Evolutionary conservation across 768 basidiomycete species (phyloP), one percentile per base, ranked within the genome.

Genomic region (Mycena metata): DNA sequence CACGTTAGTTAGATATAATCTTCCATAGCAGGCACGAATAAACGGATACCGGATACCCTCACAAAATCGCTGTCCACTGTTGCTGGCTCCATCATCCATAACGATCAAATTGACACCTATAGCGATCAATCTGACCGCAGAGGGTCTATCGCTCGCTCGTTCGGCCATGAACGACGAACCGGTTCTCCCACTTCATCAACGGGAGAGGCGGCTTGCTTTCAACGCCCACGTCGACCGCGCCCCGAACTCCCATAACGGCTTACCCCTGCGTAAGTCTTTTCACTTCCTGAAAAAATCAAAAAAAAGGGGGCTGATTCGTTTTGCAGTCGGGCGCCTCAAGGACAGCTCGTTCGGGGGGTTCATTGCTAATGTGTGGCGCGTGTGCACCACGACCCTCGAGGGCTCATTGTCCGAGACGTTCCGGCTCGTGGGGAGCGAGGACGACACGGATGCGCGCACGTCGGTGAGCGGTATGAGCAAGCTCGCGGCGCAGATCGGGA

Each of bases 361-460:
- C 39, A 36, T n/a, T n/a, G n/a, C n/a, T 1, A 61, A 58, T n/a
- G 2, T 72, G 19, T 72, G 71, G 71, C 49, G 60, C 13, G 36
- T 69, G 42, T 72, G 71, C 55, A 72, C 71, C 39, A 66, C 67
- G 9, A 69, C 63, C 0, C 35, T 45, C 47, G 71, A 72, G 26
- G 71, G 71, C 7, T 65, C 63, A 2, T 59, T 72, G 26, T 69
- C 67, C 58, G 71, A 72, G 23, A 72, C 71, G 1, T 72, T 72
- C 67, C 56, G 55, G 52, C 67, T 72, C 35, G n/a, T n/a, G n/a
- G 64, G 63, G 41, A 66, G 60, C 60, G 65, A 64, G 54, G 66
- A 67, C 56, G 69, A 67, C 63, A 69, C n/a, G n/a, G n/a, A n/a
- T n/a, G n/a, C 41, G 23, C 19, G 47, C 4, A 62, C 69, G 12